phyloP scores from a whole-genome alignment of 192 early-diverging fungal genomes.

The Coemansia sp. region DNA sequence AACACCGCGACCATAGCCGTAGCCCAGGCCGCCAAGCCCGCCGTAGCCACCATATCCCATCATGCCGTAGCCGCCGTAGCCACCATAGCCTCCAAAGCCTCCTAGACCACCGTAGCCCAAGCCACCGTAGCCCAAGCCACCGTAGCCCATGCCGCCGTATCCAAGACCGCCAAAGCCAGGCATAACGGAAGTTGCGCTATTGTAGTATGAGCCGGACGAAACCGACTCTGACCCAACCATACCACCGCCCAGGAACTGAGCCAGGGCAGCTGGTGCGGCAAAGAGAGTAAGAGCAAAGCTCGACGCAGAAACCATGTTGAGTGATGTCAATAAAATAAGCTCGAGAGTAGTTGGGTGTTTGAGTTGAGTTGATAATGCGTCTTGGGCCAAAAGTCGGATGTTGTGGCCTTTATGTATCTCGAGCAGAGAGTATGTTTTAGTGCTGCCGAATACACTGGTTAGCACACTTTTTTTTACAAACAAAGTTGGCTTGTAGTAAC shows the following conservation, averaged over 20 bases:
- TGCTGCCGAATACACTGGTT: neutral
- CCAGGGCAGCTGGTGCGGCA: conserved; percentile 20
- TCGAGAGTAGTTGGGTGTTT: neutral
- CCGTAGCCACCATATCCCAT: conserved; percentile 17
- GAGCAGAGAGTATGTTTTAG: neutral
- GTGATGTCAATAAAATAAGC: neutral
- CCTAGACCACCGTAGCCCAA: conserved; percentile 21
- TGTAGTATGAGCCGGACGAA: conserved; percentile 50
- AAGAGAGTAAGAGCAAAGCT: conserved; percentile 17
- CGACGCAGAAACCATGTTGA: conserved; percentile 41
- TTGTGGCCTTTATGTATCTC: neutral
- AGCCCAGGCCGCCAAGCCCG: neutral
- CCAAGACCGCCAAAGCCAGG: conserved; percentile 19
- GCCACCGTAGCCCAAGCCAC: conserved; percentile 15
- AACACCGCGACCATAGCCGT: conserved; percentile 26
- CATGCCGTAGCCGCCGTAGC: conserved; percentile 17
- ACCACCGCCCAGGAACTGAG: conserved; percentile 30
- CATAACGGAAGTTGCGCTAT: conserved; percentile 26
- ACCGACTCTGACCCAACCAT: conserved; percentile 31
- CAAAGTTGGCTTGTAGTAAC: neutral
- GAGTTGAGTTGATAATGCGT: neutral
- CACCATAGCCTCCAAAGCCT: conserved; percentile 19
- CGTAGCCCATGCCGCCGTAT: conserved; percentile 13
- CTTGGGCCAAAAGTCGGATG: neutral
- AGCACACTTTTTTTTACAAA: conserved; percentile 4